Percentiles rank a stretch among this genome's conserved stretches.
These are phyloP conservation scores for Exophiala oligosperma DNA, from an alignment of 2,329 filamentous ascomycete species.

Conservation along the genomic window DNA sequence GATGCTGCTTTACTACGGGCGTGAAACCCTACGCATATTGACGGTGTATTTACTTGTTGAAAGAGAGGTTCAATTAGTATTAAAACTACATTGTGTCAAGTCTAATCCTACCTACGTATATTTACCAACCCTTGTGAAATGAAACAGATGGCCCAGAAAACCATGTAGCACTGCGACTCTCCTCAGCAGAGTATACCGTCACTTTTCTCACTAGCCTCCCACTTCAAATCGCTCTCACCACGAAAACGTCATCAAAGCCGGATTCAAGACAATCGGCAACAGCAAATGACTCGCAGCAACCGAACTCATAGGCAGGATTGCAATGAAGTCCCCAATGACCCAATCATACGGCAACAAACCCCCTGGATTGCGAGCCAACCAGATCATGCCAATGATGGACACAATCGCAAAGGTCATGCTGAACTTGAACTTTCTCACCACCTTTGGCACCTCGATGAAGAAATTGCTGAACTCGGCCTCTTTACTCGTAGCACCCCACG, in stretches of 20 bases:
- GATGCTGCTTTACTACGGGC: no score
- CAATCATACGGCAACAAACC: conserved; percentile 50
- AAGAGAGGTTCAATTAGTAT: no score
- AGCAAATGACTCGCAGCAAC: conserved; percentile 42
- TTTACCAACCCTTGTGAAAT: no score
- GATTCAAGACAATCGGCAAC: conserved; percentile 33
- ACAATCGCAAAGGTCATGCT: conserved; percentile 46
- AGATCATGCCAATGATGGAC: conserved; percentile 50
- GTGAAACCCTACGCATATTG: no score
- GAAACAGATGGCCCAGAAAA: no score
- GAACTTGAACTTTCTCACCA: conserved; percentile 75
- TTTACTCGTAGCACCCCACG: conserved; percentile 81
- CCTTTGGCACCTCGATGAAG: conserved; percentile 79
- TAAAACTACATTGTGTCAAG: no score
- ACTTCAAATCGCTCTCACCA: conserved; percentile 18
- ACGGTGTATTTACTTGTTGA: no score
- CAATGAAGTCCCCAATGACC: conserved; percentile 58
- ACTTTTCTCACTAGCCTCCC: not conserved
- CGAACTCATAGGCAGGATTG: conserved; percentile 60
- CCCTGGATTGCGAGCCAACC: conserved; percentile 39
- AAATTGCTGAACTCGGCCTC: conserved; percentile 72
- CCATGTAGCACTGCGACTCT: no score
- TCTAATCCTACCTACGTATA: no score
- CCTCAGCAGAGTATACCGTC: no score
- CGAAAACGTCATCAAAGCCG: conserved; percentile 34